phyloP scores from a whole-genome alignment of 1,284 basidiomycete species.

The Ganoderma lingzhi region DNA sequence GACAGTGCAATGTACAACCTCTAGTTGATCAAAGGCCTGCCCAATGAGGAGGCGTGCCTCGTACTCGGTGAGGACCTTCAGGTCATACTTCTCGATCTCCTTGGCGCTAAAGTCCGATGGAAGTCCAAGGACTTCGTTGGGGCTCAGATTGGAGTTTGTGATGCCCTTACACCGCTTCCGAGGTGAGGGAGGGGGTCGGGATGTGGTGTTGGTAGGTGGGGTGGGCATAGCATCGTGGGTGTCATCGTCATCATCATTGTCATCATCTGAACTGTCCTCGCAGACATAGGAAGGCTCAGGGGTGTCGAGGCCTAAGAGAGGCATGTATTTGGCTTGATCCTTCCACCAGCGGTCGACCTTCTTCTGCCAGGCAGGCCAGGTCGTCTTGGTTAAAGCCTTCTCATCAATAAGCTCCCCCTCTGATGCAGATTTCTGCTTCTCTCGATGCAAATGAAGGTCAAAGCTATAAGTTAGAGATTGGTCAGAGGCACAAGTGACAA shows the following conservation, averaged over 20 bases:
- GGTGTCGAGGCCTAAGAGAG: not conserved
- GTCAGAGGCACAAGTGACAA: not conserved
- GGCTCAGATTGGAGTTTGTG: too few relatives aligned
- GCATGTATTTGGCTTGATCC: not conserved
- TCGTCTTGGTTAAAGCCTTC: not conserved
- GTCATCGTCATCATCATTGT: not conserved
- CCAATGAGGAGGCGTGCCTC: constrained; percentile 7
- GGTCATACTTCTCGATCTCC: not conserved
- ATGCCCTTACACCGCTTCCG: too few relatives aligned
- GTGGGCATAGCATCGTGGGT: too few relatives aligned
- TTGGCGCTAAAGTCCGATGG: constrained; percentile 8
- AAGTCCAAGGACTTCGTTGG: constrained; percentile 1
- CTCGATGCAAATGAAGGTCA: not conserved
- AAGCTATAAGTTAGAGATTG: not conserved
- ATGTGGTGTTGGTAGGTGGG: too few relatives aligned
- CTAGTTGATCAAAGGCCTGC: constrained; percentile 10
- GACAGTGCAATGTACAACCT: not conserved
- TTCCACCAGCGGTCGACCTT: not conserved
- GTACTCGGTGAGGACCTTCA: not conserved
- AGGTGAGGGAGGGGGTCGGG: too few relatives aligned
- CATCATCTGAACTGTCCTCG: too few relatives aligned
- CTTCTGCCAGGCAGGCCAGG: not conserved
- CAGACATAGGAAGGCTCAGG: not conserved
- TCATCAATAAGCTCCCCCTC: not conserved
- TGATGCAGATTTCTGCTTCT: not conserved